A percentile compares a stretch with the other conserved stretches of the same genome.
phyloP scores from a whole-genome alignment of 2,329 filamentous ascomycete genomes.

The Monilinia fructicola region DNA sequence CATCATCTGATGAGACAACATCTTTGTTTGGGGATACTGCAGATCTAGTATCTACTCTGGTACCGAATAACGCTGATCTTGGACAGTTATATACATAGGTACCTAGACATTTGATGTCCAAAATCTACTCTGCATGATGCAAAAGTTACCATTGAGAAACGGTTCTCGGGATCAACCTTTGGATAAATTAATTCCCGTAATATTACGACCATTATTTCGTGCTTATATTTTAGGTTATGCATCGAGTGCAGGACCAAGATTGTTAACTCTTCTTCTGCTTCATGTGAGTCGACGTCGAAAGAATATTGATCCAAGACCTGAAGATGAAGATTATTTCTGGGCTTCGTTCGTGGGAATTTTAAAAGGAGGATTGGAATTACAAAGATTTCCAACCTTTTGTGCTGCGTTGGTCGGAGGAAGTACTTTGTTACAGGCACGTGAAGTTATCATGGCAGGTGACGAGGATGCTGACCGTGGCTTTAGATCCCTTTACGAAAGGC shows the following conservation, averaged over 20 bases:
- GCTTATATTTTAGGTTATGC: slow-evolving; percentile 62
- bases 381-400: slow-evolving; percentile 63
- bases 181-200: slow-evolving; percentile 46
- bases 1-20: slow-evolving; percentile 1
- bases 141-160: neutral
- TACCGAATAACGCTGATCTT: slow-evolving; percentile 5
- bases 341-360: slow-evolving; percentile 46
- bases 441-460: slow-evolving; percentile 7
- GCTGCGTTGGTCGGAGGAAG: slow-evolving; percentile 59
- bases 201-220: slow-evolving; percentile 56
- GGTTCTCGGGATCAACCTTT: slow-evolving; percentile 34
- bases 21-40: neutral
- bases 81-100: neutral
- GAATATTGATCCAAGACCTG: slow-evolving; percentile 34
- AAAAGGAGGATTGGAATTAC: slow-evolving; percentile 52
- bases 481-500: slow-evolving; percentile 41
- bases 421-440: slow-evolving; percentile 58
- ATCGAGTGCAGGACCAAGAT: slow-evolving; percentile 56
- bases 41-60: slow-evolving; percentile 11
- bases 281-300: slow-evolving; percentile 44
- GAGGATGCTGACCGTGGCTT: slow-evolving; percentile 14
- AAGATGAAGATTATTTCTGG: slow-evolving; percentile 37
- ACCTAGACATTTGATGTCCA: neutral
- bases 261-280: slow-evolving; percentile 55
- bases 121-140: neutral